A percentile compares a stretch with the other conserved stretches of the same genome.
phyloP scores from a whole-genome alignment of 2,329 filamentous ascomycete genomes.

The Trichoderma endophyticum region DNA sequence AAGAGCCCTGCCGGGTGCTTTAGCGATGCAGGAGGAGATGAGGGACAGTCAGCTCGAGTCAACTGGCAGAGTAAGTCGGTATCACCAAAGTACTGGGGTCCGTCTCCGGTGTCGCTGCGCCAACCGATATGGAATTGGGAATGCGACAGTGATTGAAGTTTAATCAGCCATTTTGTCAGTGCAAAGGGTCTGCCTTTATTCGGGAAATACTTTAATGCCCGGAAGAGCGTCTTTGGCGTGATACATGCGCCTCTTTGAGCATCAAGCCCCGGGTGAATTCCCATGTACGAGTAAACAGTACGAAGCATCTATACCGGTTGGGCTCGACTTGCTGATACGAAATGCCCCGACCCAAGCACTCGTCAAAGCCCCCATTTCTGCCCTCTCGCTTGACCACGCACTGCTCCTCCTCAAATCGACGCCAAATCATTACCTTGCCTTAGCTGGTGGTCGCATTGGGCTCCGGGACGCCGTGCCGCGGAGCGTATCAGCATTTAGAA shows the following conservation, averaged over 20 bases:
- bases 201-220: background rate
- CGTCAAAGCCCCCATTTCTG: background rate
- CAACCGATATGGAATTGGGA: background rate
- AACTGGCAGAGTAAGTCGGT: background rate
- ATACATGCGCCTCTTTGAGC: background rate
- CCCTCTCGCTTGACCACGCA: background rate
- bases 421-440: background rate
- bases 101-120: conserved; percentile 4
- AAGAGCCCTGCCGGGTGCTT: background rate
- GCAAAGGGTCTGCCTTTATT: background rate
- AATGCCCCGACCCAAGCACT: background rate
- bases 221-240: background rate
- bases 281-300: background rate
- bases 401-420: background rate
- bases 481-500: conserved; percentile 6
- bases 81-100: background rate
- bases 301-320: background rate
- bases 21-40: conserved; percentile 5
- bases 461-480: conserved; percentile 8
- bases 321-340: background rate
- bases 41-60: conserved; percentile 9
- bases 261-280: background rate
- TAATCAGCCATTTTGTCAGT: background rate
- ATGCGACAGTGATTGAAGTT: background rate
- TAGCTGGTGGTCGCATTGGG: conserved; percentile 10